phyloP scores from a whole-genome alignment of 2,329 filamentous ascomycete genomes.

The Albophoma yamanashiensis region DNA sequence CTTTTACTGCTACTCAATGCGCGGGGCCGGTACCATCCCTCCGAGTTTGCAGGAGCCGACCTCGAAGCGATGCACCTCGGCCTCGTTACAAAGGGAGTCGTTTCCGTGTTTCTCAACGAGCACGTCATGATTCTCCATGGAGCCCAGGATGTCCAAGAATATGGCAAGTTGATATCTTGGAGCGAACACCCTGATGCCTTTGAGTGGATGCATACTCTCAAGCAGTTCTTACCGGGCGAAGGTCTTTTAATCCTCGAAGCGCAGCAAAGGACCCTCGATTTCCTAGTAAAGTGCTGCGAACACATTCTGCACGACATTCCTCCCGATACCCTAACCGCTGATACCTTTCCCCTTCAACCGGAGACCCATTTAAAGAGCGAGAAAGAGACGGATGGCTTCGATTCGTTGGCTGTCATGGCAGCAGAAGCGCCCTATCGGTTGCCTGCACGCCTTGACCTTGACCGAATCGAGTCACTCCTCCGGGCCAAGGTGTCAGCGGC shows the following conservation, averaged over 20 bases:
- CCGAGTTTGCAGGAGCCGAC: slow-evolving; percentile 36
- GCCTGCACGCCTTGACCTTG: slow-evolving; percentile 34
- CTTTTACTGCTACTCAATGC: slow-evolving; percentile 42
- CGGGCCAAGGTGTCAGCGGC: slow-evolving; percentile 26
- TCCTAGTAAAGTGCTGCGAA: slow-evolving; percentile 36
- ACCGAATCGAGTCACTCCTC: slow-evolving; percentile 31
- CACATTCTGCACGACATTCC: slow-evolving; percentile 41
- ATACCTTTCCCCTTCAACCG: slow-evolving; percentile 21
- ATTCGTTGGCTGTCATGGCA: slow-evolving; percentile 27
- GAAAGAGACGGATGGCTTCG: slow-evolving; percentile 18
- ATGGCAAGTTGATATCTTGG: slow-evolving; percentile 24
- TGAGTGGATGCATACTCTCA: slow-evolving; percentile 19
- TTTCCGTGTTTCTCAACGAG: slow-evolving; percentile 17
- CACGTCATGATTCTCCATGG: slow-evolving; percentile 24
- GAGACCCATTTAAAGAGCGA: slow-evolving; percentile 22
- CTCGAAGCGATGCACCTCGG: slow-evolving; percentile 20
- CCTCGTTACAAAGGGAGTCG: slow-evolving; percentile 2
- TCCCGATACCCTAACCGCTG: slow-evolving; percentile 13
- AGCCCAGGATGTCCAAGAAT: slow-evolving; percentile 13
- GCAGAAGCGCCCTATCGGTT: slow-evolving; percentile 41
- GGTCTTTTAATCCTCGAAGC: slow-evolving; percentile 39
- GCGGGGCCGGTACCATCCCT: slow-evolving; percentile 34
- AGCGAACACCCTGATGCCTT: slow-evolving; percentile 24
- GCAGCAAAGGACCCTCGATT: slow-evolving; percentile 34
- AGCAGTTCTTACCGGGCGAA: slow-evolving; percentile 30